Evolutionary conservation across 2,329 filamentous ascomycete species (phyloP), one percentile per base, ranked within the genome.

Genomic region (Xylariaceae sp.): DNA sequence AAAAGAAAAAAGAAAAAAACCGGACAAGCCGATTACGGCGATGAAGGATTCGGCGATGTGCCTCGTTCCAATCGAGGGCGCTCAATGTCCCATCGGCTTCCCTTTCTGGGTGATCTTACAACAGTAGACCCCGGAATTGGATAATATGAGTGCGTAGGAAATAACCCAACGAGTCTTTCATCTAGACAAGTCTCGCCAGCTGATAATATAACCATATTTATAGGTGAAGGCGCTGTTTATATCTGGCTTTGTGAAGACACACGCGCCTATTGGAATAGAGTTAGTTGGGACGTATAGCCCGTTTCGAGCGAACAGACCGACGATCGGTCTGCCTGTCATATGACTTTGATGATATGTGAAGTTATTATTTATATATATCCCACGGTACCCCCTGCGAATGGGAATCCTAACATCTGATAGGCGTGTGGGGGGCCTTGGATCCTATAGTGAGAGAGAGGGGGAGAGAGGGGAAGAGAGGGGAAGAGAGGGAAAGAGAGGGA

Each of bases 231-330:
- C 35, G 40, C 53, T 27, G 6, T 12, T 27, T 45, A 57, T 54
- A n/a, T 43, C 50, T 51, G 60, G 59, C n/a, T 50, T 48, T 45
- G 49, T 51, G 50, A 44, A 39, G 51, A 52, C 52, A 12, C 44
- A 45, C 55, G 58, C 59, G 64, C 59, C 62, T 63, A 62, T 62
- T 64, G 52, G 53, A 44, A 51, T 51, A 50, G 44, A 58, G 55
- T 19, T 39, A 47, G 51, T 19, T 43, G 35, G 29, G 34, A 44
- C 55, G n/a, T 31, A 40, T 52, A 9, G 47, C 19, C 49, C 42
- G 48, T 39, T 50, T 55, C 44, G 49, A 50, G 44, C 45, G 12
- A 53, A 43, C 31, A 47, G n/a, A 4, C 27, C 32, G 27, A 46
- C 8, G 44, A 50, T 43, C 19, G 26, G 26, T 26, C 41, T 27